These are phyloP conservation scores for Sporothrix euskadiensis DNA, from an alignment of 2,329 filamentous ascomycete genomes.

Conservation along the genomic window DNA sequence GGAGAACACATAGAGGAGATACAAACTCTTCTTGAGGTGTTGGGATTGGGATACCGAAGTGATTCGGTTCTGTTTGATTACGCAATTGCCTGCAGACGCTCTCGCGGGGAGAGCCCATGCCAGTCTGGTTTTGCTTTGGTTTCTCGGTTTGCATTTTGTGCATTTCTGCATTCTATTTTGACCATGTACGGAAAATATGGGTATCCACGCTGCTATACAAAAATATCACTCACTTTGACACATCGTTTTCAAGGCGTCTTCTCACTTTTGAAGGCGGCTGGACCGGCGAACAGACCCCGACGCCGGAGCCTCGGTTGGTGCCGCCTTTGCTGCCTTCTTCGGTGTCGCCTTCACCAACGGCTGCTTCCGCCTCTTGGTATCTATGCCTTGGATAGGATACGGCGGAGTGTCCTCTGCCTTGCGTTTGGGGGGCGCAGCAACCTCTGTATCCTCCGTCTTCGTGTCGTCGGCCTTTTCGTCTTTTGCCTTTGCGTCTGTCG, in stretches of 20 bases:
- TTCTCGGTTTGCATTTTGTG: background rate
- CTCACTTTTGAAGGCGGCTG: slow-evolving; percentile 20
- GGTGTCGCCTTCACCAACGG: background rate
- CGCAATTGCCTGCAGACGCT: background rate
- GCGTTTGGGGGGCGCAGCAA: background rate
- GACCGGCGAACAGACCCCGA: slow-evolving; percentile 26
- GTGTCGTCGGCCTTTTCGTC: background rate
- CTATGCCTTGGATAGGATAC: background rate
- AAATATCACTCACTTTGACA: background rate
- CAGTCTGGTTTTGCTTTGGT: background rate
- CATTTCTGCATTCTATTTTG: background rate
- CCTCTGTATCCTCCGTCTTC: background rate
- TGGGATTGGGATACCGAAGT: background rate
- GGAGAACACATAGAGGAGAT: background rate
- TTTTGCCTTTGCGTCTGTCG: background rate
- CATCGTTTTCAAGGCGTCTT: background rate
- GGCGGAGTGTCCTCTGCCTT: background rate
- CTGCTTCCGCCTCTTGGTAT: slow-evolving; percentile 23
- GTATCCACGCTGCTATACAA: slow-evolving; percentile 22
- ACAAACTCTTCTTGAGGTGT: too few species aligned
- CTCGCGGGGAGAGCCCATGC: background rate
- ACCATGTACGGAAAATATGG: slow-evolving; percentile 18
- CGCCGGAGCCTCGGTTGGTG: background rate
- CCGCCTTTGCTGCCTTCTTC: background rate
- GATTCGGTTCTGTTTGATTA: background rate